phyloP scores from a whole-genome alignment of 805 yeast species.

The Spathaspora hagerdaliae region DNA sequence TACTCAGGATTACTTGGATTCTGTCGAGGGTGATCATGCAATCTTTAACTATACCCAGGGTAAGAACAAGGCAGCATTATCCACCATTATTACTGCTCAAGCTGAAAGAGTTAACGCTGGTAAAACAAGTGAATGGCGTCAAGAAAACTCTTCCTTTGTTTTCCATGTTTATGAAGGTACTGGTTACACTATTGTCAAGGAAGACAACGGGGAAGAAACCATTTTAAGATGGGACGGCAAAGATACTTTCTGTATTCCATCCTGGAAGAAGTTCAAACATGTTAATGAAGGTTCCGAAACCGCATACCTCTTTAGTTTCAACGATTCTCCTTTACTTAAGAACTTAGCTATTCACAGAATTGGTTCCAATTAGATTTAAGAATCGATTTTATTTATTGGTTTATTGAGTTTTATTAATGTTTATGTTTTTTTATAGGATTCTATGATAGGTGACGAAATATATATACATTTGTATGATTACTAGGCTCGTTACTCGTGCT shows the following conservation, averaged over 20 bases:
- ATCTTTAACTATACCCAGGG: slow-evolving; percentile 6
- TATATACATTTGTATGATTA: too few relatives aligned
- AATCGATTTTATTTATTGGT: neutral
- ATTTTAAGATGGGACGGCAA: slow-evolving; percentile 7
- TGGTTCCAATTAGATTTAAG: neutral
- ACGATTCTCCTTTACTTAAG: slow-evolving; percentile 11
- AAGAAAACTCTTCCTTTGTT: slow-evolving; percentile 9
- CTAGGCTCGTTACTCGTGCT: too few relatives aligned
- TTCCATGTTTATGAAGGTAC: slow-evolving; percentile 8
- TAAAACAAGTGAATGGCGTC: slow-evolving; percentile 6
- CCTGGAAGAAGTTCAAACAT: slow-evolving; percentile 8
- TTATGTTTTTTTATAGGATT: neutral
- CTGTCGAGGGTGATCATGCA: slow-evolving; percentile 8
- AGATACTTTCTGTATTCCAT: slow-evolving; percentile 10
- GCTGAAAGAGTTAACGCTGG: slow-evolving; percentile 8
- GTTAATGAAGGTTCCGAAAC: slow-evolving; percentile 7
- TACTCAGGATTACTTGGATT: slow-evolving; percentile 6
- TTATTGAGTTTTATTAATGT: neutral
- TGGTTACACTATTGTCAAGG: slow-evolving; percentile 7
- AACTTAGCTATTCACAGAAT: slow-evolving; percentile 8
- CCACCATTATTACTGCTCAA: slow-evolving; percentile 9
- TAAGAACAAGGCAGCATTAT: neutral
- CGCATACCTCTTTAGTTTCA: slow-evolving; percentile 9
- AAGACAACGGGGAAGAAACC: slow-evolving; percentile 6
- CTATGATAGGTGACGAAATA: too few relatives aligned